phyloP scores from a whole-genome alignment of 1,139 yeast species.

The Kodamaea suecica region DNA sequence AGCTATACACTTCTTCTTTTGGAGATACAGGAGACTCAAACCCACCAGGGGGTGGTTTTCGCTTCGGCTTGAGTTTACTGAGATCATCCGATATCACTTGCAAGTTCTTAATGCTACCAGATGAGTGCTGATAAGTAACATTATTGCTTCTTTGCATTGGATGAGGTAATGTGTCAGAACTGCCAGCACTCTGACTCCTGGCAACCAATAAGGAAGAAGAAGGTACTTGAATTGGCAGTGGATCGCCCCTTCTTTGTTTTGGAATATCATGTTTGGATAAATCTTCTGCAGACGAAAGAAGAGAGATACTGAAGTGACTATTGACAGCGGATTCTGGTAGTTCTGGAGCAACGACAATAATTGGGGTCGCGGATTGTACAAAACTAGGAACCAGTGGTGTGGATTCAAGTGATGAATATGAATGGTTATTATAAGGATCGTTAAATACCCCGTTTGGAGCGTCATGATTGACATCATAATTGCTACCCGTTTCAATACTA shows the following conservation, averaged over 20 bases:
- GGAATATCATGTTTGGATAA: conserved; percentile 2
- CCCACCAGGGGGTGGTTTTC: conserved; percentile 22
- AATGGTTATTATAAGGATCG: conserved; percentile 6
- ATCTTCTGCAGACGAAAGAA: background rate
- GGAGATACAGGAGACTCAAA: conserved; percentile 7
- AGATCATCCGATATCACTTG: background rate
- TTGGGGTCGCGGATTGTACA: conserved; percentile 11
- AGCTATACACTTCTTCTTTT: conserved; percentile 5
- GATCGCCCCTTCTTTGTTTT: background rate
- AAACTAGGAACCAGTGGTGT: conserved; percentile 12
- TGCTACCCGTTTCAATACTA: background rate
- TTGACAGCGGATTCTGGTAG: conserved; percentile 3
- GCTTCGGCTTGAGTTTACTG: conserved; percentile 14
- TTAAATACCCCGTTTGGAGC: background rate
- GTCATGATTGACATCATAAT: conserved; percentile 1
- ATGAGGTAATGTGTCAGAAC: conserved; percentile 8
- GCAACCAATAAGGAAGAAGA: conserved; percentile 18
- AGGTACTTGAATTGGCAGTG: conserved; percentile 19
- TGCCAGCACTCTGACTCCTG: conserved; percentile 12
- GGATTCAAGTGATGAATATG: conserved; percentile 17
- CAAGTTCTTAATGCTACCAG: background rate
- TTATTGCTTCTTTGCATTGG: conserved; percentile 4
- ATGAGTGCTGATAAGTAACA: no score
- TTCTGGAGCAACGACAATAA: conserved; percentile 12
- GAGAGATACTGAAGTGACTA: background rate